Evolutionary conservation across 345 rosid species (phyloP).

Genomic region (Geranium brycei): DNA sequence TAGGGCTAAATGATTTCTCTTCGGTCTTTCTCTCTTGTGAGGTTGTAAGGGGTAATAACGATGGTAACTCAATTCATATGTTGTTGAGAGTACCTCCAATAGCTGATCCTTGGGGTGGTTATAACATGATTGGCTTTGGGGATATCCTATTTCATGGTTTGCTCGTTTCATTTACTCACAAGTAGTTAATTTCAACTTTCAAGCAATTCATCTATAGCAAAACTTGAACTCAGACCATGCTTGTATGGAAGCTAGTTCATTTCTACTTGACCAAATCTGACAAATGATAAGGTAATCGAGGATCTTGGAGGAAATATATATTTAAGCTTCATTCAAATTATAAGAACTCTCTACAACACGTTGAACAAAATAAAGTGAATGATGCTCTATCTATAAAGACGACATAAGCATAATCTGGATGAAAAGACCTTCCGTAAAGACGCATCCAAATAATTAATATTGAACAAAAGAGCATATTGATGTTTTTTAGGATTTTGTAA

Average conservation of each 20-base stretch:
- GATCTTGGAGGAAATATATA: no score
- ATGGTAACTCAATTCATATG: slow-evolving; percentile 89
- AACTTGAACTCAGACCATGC: no score
- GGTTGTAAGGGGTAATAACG: slow-evolving; percentile 91
- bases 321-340: background rate
- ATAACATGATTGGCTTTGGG: slow-evolving; percentile 97
- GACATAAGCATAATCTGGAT: no score
- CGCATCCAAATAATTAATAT: no score
- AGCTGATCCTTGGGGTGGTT: slow-evolving; percentile 88
- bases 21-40: slow-evolving; percentile 16
- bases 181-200: slow-evolving; percentile 24
- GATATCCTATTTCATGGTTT: slow-evolving; percentile 93
- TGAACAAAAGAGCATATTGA: background rate
- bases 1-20: background rate
- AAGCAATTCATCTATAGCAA: no score
- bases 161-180: slow-evolving; percentile 65
- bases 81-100: slow-evolving; percentile 75
- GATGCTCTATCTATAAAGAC: no score
- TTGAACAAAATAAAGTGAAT: background rate
- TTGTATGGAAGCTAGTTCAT: no score
- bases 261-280: no score
- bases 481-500: no score
- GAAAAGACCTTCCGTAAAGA: no score
- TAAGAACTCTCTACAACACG: no score
- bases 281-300: no score